These are phyloP conservation scores for Sporothrix mexicana DNA, from an alignment of 2,329 filamentous ascomycete genomes.

Conservation along the genomic window DNA sequence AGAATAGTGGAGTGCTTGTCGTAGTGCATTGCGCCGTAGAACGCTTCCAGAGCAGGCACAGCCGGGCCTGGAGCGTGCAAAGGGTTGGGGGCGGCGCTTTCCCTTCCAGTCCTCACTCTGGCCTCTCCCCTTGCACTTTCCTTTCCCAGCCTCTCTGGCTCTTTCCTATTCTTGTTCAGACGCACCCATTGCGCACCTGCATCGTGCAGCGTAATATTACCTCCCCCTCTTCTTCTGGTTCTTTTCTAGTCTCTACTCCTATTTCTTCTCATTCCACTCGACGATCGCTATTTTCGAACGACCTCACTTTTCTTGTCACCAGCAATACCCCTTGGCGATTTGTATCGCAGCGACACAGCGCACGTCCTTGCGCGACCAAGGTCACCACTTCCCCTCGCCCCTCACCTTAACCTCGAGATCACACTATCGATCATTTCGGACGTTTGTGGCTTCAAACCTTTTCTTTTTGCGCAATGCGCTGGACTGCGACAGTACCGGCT, in stretches of 20 bases:
- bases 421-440: not conserved
- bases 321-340: not conserved
- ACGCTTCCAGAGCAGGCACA: constrained; percentile 15
- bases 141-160: constrained; percentile 33
- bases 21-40: constrained; percentile 10
- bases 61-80: constrained; percentile 1
- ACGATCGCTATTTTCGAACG: not conserved
- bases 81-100: not conserved
- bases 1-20: not conserved
- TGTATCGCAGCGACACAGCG: not conserved
- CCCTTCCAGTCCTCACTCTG: constrained; percentile 14
- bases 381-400: not conserved
- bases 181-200: constrained; percentile 13
- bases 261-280: not conserved
- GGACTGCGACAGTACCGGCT: constrained; percentile 33
- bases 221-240: not conserved
- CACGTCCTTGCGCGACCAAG: constrained; percentile 1
- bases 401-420: not conserved
- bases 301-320: not conserved
- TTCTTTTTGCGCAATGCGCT: constrained; percentile 34
- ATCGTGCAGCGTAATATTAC: constrained; percentile 30
- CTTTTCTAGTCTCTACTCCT: constrained; percentile 22
- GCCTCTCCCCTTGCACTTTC: constrained; percentile 23
- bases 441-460: not conserved
- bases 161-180: constrained; percentile 24